Base-by-base conservation (phyloP, 2,329 filamentous ascomycete species). In the Calonectria pauciramosa region DNA sequence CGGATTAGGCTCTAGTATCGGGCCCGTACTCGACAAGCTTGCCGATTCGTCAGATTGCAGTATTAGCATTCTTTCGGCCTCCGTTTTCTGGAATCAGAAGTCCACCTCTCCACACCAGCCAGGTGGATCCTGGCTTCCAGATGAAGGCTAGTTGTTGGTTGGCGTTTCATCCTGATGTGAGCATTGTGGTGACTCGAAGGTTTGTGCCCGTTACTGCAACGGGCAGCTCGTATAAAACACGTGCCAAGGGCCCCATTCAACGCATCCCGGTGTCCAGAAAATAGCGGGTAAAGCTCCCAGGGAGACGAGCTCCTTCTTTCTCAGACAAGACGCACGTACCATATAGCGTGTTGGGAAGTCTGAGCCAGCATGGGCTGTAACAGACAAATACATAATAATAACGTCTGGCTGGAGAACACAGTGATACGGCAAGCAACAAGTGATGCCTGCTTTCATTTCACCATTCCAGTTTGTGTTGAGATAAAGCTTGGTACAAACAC, bases 171-270 rank as follows among this genome's bases (percentile, higher is more conserved):
- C 38, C 56, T 20, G 23, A 20, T 34, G 38, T 41, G 56, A 63
- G 56, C 36, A 63, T 63, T 18, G 14, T 63, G 34, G 8, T 30
- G 23, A 38, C 56, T 26, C 13, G 56, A 23, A 63, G 26, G 56
- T 41, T 28, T 41, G 10, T 36, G 56, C 56, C 56, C 13, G 20
- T 63, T 63, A 63, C 56, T 38, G 23, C 34, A 63, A 63, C 30
- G 23, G 56, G 56, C 14, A 63, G 56, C 36, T 63, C 56, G 56
- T 63, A 63, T 63, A 28, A 26, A 41, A 28, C 56, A 63, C 56
- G 56, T 63, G 56, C 56, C 56, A 41, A 28, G 56, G 56, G 56
- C 14, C 34, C 34, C 36, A 36, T 34, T 60, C 13, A 18, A 23
- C 13, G 20, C 26, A 60, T 23, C 56, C 56, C 28, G 36, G 56